These are phyloP conservation scores for Scleromitrula shiraiana DNA, from an alignment of 2,329 filamentous ascomycete species.

Conservation along the genomic window DNA sequence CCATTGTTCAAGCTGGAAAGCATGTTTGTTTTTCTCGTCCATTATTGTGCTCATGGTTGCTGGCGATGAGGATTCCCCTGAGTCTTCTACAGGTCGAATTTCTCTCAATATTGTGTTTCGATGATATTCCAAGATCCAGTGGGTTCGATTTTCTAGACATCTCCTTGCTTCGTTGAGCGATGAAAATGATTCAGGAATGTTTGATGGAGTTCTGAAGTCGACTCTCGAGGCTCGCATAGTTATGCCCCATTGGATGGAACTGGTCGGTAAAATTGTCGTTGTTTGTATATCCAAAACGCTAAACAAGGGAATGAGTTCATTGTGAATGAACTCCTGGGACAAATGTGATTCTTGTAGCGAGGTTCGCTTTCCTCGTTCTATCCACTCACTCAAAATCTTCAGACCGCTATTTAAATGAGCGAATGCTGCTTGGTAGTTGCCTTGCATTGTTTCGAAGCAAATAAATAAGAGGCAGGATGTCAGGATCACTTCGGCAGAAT, in stretches of 20 bases:
- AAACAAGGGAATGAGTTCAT: slow-evolving; percentile 2
- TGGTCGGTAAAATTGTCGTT: not conserved
- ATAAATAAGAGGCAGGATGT: slow-evolving; percentile 17
- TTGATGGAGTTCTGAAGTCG: not conserved
- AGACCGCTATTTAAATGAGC: slow-evolving; percentile 16
- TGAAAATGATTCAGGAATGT: not conserved
- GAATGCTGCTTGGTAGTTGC: slow-evolving; percentile 13
- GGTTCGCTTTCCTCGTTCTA: not conserved
- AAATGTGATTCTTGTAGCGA: not conserved
- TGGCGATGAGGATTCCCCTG: not conserved
- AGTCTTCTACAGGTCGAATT: not conserved
- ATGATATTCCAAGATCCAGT: not conserved
- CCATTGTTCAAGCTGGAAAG: not conserved
- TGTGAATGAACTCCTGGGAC: not conserved
- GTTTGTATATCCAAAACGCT: slow-evolving; percentile 1
- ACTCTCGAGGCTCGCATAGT: not conserved
- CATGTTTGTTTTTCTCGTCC: not conserved
- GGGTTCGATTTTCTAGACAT: not conserved
- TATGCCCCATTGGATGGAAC: not conserved
- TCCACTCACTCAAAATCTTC: slow-evolving; percentile 7
- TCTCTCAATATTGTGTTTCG: not conserved
- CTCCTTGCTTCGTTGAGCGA: slow-evolving; percentile 2
- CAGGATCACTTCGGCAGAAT: slow-evolving; percentile 5
- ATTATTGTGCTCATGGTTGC: not conserved
- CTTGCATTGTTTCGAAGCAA: slow-evolving; percentile 17